Percentiles rank a stretch among this genome's conserved stretches.
These are phyloP conservation scores for Marasmius oreades DNA, from an alignment of 1,284 basidiomycete genomes.

Conservation along the genomic window DNA sequence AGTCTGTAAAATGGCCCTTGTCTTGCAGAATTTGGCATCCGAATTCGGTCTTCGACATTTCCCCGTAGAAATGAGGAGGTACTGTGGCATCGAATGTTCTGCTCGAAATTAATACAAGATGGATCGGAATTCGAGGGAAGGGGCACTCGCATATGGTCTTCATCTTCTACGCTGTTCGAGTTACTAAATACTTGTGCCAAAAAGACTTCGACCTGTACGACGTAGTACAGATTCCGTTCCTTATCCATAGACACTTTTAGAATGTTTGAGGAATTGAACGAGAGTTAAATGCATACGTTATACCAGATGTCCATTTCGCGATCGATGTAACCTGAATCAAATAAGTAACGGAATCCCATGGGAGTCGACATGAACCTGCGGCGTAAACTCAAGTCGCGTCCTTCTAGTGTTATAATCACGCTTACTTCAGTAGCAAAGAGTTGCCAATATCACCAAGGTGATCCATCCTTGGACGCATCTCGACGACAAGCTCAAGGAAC, in stretches of 20 bases:
- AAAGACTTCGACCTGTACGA: conserved; percentile 85
- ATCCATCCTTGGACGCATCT: conserved; percentile 92
- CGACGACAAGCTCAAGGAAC: conserved; percentile 86
- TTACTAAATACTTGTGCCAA: conserved; percentile 71
- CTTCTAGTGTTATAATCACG: conserved; percentile 10
- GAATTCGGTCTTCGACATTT: conserved; percentile 93
- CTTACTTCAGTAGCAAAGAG: conserved; percentile 81
- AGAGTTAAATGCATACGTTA: conserved; percentile 52
- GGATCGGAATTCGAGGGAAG: neutral
- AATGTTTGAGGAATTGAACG: neutral
- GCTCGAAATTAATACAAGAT: conserved; percentile 1
- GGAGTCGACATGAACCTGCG: conserved; percentile 91
- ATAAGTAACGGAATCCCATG: conserved; percentile 89
- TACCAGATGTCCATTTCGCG: conserved; percentile 97
- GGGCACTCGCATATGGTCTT: conserved; percentile 48
- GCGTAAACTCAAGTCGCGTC: conserved; percentile 10
- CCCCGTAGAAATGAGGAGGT: conserved; percentile 96
- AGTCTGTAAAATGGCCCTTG: conserved; percentile 89
- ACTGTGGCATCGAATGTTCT: conserved; percentile 85
- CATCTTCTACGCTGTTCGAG: conserved; percentile 53
- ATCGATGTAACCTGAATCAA: conserved; percentile 90
- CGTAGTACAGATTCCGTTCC: conserved; percentile 87
- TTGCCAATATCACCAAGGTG: conserved; percentile 94
- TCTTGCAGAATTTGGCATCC: conserved; percentile 89
- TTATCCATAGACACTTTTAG: conserved; percentile 27